Base-by-base conservation (phyloP, 371 early-diverging fungal genomes). In the Apophysomyces sp. region DNA sequence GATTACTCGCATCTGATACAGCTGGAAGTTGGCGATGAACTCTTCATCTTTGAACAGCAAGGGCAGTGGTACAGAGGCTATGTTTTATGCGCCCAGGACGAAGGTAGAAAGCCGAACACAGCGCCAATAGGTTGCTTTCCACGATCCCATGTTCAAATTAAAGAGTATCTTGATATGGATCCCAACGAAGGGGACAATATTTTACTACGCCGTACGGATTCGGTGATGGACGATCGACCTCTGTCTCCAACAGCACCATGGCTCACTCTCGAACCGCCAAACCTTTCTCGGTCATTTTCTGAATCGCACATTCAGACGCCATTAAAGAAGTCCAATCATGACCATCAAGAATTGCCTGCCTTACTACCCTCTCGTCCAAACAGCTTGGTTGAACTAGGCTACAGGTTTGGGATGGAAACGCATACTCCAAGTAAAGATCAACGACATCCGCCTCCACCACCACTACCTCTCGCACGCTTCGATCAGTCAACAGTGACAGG, bases 11-110 rank as follows among this genome's bases (percentile, higher is more conserved):
- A 67, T n/a, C 54, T 77, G n/a, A 66, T 77, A 34, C 55, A 76
- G 8, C 58, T 85, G 7, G 85, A 85, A 66, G 83, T 83, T 13
- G 85, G 85, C 16, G 85, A 85, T 63, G 81, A 83, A 58, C 60
- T 85, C 4, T 85, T 76, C 57, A 73, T 80, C 49, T 72, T 83
- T 57, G 85, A 85, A 39, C 79, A 83, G 52, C 72, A 78, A 58
- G 80, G 76, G 11, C 74, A 73, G 31, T 90, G 90, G 90, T 84
- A 80, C 52, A 72, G 89, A 56, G 90, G 90, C 16, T 89, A 90
- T 66, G 86, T 88, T 1, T 69, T 85, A 26, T 73, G 81, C 30
- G 41, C 78, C 12, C 54, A 70, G 36, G 80, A 76, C 54, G 72
- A 71, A 63, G 82, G 73, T 21, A 64, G 60, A 41, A 77, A 69